Percentiles rank a stretch among this genome's conserved stretches.
Evolutionary conservation across 1,284 basidiomycete species (phyloP).

Genomic region (Xerocomus nothofagi): DNA sequence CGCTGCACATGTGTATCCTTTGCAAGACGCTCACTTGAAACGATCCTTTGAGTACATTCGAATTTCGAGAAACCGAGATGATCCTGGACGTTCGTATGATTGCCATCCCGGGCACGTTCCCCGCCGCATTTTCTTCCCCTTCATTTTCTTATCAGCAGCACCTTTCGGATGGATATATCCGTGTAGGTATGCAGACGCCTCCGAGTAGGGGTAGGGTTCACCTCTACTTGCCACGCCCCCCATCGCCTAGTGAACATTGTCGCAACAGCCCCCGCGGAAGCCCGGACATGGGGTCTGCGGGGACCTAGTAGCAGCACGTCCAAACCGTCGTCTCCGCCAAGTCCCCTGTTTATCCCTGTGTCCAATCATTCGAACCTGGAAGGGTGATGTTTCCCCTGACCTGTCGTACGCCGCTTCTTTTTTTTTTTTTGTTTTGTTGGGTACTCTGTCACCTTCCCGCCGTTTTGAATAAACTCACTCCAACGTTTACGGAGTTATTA

Average conservation of each 20-base stretch:
- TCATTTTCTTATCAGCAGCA: too few species aligned
- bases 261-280: too few species aligned
- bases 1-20: neutral
- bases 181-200: neutral
- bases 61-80: neutral
- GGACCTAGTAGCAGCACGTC: too few species aligned
- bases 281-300: neutral
- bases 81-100: neutral
- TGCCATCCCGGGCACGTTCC: neutral
- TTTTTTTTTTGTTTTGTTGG: conserved; percentile 1
- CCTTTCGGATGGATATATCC: neutral
- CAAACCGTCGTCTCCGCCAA: neutral
- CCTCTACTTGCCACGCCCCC: neutral
- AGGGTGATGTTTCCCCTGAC: neutral
- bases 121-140: neutral
- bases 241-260: too few species aligned
- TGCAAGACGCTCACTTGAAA: conserved; percentile 4
- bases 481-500: neutral
- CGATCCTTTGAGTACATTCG: neutral
- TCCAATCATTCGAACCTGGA: neutral
- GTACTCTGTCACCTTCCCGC: neutral
- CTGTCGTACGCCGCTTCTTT: neutral
- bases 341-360: neutral
- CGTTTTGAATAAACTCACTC: neutral
- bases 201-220: neutral